A percentile compares a stretch with the other conserved stretches of the same genome.
Evolutionary conservation across 495 filamentous ascomycete species (phyloP).

Genomic region (Sporormia fimetaria): DNA sequence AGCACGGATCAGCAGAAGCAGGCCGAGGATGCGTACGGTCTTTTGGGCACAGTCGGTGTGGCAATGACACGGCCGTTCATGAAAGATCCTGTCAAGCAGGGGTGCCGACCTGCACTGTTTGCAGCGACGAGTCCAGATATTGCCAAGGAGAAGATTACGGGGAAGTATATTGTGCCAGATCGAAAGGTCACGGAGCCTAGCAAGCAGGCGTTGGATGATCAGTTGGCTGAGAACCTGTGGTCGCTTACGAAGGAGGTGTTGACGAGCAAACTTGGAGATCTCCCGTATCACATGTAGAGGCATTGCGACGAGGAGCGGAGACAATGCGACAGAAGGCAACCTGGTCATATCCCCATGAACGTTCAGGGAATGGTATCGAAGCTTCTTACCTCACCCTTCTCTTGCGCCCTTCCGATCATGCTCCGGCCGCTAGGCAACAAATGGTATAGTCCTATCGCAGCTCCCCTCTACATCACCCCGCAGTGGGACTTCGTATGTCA

Average conservation of each 20-base stretch:
- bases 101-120: slow-evolving; percentile 40
- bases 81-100: slow-evolving; percentile 41
- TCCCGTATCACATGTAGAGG: slow-evolving; percentile 11
- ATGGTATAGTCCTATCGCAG: too few relatives aligned
- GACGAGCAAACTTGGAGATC: slow-evolving; percentile 30
- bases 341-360: neutral
- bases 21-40: slow-evolving; percentile 42
- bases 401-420: too few relatives aligned
- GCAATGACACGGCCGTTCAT: slow-evolving; percentile 36
- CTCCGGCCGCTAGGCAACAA: neutral
- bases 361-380: neutral
- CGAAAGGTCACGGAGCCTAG: slow-evolving; percentile 37
- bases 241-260: slow-evolving; percentile 33
- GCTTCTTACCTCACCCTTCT: neutral
- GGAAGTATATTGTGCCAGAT: slow-evolving; percentile 45
- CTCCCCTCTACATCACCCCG: too few relatives aligned
- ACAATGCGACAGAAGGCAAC: too few relatives aligned
- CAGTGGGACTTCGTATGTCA: too few relatives aligned
- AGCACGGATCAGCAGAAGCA: slow-evolving; percentile 42
- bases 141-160: slow-evolving; percentile 37
- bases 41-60: slow-evolving; percentile 34
- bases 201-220: slow-evolving; percentile 34
- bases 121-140: slow-evolving; percentile 40
- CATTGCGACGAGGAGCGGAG: too few relatives aligned
- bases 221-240: slow-evolving; percentile 35